Base-by-base conservation (phyloP, 106 monocot species). In the Triglochin maritima region DNA sequence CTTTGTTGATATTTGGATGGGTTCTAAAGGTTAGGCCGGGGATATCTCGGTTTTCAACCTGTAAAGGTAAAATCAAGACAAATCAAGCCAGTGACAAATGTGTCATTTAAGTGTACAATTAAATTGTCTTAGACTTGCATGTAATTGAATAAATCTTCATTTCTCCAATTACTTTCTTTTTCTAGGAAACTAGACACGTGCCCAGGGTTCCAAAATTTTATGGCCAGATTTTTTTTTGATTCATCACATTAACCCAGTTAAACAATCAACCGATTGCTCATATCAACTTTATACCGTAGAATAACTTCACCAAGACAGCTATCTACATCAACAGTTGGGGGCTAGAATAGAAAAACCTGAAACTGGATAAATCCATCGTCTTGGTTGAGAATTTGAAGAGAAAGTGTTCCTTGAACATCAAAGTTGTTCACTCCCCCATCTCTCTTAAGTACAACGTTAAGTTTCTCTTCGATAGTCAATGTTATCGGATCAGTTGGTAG, bases 1-100 rank as follows among this genome's bases (percentile, higher is more conserved):
- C 96, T 65, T 96, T 96, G 73, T 96, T 96, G 76, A 96, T 91
- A 64, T 96, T 90, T 29, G 96, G 96, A 72, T 96, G 96, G 12
- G 90, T 96, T 69, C 85, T 87, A 76, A 96, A 88, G 90, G 69
- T 88, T 13, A 96, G 83, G 51, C 90, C 90, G 7, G 81, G 76
- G 9, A 88, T 61, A 14, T 91, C 85, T 76, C 74, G 63, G 65
- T 84, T 96, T 66, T 96, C 90, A 80, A 96, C 79, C 96, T 96
- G 81, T 41, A 74, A 44, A 29, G 12, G 42, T 12, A 66, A 6
- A 6, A 15, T 16, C 7, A 11, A 52, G 7, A 52, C 11, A 6
- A 52, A 8, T 0, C 52, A 29, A 29, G 29, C 29, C 29, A 29
- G 29, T 29, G 29, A 29, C 29, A 29, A 29, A 29, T 29, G 29